Base-by-base conservation (phyloP, 345 rosid genomes). In the Capsella bursapastoris region DNA sequence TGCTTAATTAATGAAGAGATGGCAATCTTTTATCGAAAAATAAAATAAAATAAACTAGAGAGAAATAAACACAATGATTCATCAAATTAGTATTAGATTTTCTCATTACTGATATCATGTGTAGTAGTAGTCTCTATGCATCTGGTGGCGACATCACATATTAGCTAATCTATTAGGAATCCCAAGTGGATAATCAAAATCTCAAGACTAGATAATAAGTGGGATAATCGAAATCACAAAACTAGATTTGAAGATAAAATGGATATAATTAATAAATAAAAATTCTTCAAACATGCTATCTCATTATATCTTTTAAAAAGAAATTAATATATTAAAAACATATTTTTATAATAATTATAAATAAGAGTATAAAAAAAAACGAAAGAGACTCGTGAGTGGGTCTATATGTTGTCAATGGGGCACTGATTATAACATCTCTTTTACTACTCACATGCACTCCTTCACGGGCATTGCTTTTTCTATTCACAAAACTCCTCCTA, bases 391-490 rank as follows among this genome's bases (percentile, higher is more conserved):
- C 86, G 96, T 87, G 95, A 88, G 89, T 87, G 95, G 93, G 95
- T 87, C 89, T 84, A 74, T 68, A 68, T 57, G 74, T 79, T 81
- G 86, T 81, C 77, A 77, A 77, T 78, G 77, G 83, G 80, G 75
- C 89, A 87, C 82, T 88, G 98, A 90, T 82, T 85, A 74, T 78
- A 84, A 90, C 98, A 86, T 85, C 83, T 84, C 98, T 76, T 80
- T 77, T 81, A 79, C 81, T 77, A 80, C 69, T 91, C 98, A 94
- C 98, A 90, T 94, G 97, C 97, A 83, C 47, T 79, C 41, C 78
- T 88, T 94, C 98, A 94, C 97, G 98, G 97, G 89, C 82, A 73
- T 45, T 18, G 56, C 78, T 79, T 86, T 85, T 85, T 83, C 84
- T 81, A 82, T 81, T 80, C 80, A 62, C 81, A 68, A 22, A 22